A percentile compares a stretch with the other conserved stretches of the same genome.
phyloP scores from a whole-genome alignment of 306 rosid species.

The Lathyrus tuberosus region DNA sequence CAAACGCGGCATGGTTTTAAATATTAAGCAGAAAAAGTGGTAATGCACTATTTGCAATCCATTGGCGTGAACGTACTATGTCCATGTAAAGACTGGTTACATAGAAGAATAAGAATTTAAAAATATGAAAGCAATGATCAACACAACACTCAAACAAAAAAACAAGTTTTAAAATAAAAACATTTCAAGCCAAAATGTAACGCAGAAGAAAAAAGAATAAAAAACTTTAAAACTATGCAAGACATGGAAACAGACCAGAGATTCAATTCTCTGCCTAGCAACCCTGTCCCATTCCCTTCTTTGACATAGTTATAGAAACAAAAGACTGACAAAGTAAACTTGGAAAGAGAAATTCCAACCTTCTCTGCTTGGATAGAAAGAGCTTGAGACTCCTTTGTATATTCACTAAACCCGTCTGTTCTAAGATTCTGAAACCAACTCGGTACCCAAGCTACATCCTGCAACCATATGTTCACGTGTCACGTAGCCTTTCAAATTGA shows the following conservation, averaged over 20 bases:
- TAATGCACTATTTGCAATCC: constrained; percentile 1
- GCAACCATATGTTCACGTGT: constrained; percentile 27
- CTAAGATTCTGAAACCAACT: constrained; percentile 79
- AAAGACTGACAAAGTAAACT: neutral
- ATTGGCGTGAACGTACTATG: constrained; percentile 3
- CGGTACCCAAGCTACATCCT: constrained; percentile 91
- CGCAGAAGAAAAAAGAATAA: neutral
- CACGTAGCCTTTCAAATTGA: constrained; percentile 33
- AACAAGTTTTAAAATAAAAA: constrained; percentile 4
- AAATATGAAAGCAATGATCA: constrained; percentile 14
- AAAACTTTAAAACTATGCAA: constrained; percentile 4
- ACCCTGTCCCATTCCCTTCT: neutral
- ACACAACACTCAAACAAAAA: neutral
- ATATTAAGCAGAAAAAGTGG: neutral
- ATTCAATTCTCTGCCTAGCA: neutral
- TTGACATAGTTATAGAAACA: neutral
- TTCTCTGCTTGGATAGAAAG: constrained; percentile 41
- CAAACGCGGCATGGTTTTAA: neutral
- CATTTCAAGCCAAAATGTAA: neutral
- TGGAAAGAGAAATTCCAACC: constrained; percentile 49
- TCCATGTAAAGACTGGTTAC: constrained; percentile 3
- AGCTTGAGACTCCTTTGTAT: constrained; percentile 43
- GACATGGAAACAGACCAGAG: neutral
- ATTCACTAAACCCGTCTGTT: constrained; percentile 49
- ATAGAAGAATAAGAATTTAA: neutral